phyloP scores from a whole-genome alignment of 306 rosid species.

The Hippophae gyantsensis region DNA sequence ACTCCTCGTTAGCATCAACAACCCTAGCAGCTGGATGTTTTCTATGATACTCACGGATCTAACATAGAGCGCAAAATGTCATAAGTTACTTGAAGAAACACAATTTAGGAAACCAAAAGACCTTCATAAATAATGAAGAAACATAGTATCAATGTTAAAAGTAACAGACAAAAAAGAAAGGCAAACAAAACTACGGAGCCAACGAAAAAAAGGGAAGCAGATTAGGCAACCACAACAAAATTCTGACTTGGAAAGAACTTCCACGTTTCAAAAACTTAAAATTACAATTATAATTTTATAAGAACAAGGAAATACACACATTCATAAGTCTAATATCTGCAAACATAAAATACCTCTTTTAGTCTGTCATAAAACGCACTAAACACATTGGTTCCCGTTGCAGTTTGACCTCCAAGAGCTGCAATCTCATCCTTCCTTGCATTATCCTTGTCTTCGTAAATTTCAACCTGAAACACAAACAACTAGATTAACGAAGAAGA shows the following conservation, averaged over 20 bases:
- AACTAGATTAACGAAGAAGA: neutral
- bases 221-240: neutral
- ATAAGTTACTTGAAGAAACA: neutral
- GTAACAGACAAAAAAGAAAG: neutral
- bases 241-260: neutral
- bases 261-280: neutral
- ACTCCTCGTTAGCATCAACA: conserved; percentile 69
- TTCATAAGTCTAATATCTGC: neutral
- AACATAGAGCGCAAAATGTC: conserved; percentile 17
- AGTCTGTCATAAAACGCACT: conserved; percentile 93
- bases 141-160: neutral
- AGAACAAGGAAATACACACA: neutral
- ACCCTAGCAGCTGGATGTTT: conserved; percentile 86
- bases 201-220: too few species aligned
- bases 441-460: conserved; percentile 70
- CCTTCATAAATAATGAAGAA: neutral
- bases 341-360: conserved; percentile 52
- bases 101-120: neutral
- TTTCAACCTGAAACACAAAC: conserved; percentile 48
- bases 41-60: conserved; percentile 96
- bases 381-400: conserved; percentile 74
- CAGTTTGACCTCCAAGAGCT: conserved; percentile 93
- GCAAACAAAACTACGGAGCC: neutral
- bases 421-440: conserved; percentile 97
- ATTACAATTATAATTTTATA: neutral